These are phyloP conservation scores for Acanthamoeba castellanii DNA, from an alignment of 208 protist species.

Conservation along the genomic window DNA sequence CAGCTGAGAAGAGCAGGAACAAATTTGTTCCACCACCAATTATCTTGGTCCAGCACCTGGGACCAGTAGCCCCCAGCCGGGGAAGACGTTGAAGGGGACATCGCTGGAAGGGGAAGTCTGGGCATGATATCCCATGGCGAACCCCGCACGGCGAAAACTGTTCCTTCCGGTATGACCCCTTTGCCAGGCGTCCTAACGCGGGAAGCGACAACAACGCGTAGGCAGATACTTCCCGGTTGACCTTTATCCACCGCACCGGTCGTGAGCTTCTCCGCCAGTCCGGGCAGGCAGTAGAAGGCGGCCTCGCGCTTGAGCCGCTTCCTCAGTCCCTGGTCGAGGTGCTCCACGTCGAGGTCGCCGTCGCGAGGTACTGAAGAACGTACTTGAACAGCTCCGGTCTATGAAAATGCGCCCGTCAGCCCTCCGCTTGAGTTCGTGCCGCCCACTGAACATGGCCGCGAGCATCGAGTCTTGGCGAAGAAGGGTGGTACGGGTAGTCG, in stretches of 20 bases:
- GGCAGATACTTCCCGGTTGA: neutral
- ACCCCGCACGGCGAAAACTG: neutral
- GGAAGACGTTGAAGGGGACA: neutral
- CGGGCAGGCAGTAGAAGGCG: slow-evolving; percentile 26
- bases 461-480: neutral
- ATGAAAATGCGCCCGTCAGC: slow-evolving; percentile 1
- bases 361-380: slow-evolving; percentile 23
- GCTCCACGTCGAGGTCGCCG: neutral
- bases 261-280: neutral
- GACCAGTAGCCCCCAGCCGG: neutral
- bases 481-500: slow-evolving; percentile 9
- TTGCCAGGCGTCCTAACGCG: neutral
- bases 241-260: neutral
- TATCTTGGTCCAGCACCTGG: neutral
- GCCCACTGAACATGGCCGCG: slow-evolving; percentile 45
- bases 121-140: neutral
- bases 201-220: neutral
- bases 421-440: neutral
- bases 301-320: slow-evolving; percentile 45
- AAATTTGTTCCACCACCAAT: slow-evolving; percentile 35
- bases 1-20: neutral
- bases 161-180: neutral
- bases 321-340: neutral
- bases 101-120: neutral
- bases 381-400: slow-evolving; percentile 47